Evolutionary conservation across 2,329 filamentous ascomycete species (phyloP).

Genomic region (Pseudogymnoascus pannorum): DNA sequence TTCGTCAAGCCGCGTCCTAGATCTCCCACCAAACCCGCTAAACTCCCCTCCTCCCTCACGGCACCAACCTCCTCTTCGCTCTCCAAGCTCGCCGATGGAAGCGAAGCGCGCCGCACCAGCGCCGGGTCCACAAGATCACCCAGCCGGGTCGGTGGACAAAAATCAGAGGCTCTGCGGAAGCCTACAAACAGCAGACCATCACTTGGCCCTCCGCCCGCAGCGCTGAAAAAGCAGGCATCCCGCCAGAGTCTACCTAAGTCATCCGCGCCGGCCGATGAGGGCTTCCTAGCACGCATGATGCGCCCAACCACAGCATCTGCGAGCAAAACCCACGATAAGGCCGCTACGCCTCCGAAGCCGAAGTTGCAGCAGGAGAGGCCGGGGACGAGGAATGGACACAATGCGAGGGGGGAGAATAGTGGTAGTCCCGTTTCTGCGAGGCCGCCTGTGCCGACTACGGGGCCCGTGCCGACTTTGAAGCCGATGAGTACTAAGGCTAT

Average conservation of each 20-base stretch:
- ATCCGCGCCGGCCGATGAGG: constrained; percentile 54
- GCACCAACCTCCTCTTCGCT: constrained; percentile 64
- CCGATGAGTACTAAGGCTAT: constrained; percentile 15
- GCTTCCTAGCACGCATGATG: constrained; percentile 77
- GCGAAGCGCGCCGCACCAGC: constrained; percentile 25
- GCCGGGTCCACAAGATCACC: constrained; percentile 30
- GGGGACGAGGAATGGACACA: not conserved
- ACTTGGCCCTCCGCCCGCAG: constrained; percentile 41
- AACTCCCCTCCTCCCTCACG: constrained; percentile 58
- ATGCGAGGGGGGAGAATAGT: not conserved
- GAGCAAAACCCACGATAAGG: constrained; percentile 60
- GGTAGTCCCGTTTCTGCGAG: not conserved
- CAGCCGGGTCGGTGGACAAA: constrained; percentile 22
- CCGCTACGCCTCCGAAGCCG: not conserved
- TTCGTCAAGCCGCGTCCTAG: constrained; percentile 54
- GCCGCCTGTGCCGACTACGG: not conserved
- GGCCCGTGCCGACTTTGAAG: not conserved
- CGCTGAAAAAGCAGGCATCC: constrained; percentile 40
- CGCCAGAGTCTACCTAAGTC: constrained; percentile 45
- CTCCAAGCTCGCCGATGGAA: constrained; percentile 46
- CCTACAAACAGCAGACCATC: constrained; percentile 29
- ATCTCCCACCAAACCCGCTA: constrained; percentile 62
- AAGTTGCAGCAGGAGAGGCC: constrained; percentile 15
- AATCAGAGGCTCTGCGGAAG: constrained; percentile 19
- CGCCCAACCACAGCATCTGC: constrained; percentile 64